phyloP scores from a whole-genome alignment of 2,329 filamentous ascomycete genomes.

The Penicillium palitans region DNA sequence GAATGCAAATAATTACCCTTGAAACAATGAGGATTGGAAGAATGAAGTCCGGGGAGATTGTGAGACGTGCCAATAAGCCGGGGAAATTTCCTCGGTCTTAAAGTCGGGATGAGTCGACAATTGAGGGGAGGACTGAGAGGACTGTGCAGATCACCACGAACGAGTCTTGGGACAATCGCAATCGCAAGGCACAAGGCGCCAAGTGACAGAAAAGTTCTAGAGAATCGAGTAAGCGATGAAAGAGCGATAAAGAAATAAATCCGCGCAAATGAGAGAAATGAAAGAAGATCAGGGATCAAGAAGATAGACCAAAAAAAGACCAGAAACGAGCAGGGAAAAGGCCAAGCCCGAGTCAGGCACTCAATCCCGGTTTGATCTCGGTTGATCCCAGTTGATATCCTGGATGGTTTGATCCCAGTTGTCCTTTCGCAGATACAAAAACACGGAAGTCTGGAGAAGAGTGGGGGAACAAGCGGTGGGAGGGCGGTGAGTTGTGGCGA shows the following conservation, averaged over 20 bases:
- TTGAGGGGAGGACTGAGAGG: slow-evolving; percentile 18
- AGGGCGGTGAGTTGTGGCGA: slow-evolving; percentile 17
- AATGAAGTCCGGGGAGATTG: slow-evolving; percentile 4
- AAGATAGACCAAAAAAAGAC: not conserved
- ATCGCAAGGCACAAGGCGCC: not conserved
- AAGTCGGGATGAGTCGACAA: slow-evolving; percentile 20
- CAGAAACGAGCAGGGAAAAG: slow-evolving; percentile 5
- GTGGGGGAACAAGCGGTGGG: slow-evolving; percentile 23
- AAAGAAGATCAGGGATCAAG: not conserved
- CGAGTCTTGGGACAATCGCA: slow-evolving; percentile 7
- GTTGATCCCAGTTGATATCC: not conserved
- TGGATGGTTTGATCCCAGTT: not conserved
- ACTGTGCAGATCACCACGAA: slow-evolving; percentile 16
- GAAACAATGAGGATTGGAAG: not conserved
- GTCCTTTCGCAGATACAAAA: not conserved
- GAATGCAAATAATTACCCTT: slow-evolving; percentile 17
- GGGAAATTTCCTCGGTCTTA: slow-evolving; percentile 4
- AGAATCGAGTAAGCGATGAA: slow-evolving; percentile 13
- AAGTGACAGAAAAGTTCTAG: slow-evolving; percentile 1
- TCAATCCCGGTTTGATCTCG: slow-evolving; percentile 1
- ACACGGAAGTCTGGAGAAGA: slow-evolving; percentile 4
- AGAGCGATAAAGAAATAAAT: not conserved
- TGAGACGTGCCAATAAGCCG: slow-evolving; percentile 1
- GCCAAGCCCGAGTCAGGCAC: slow-evolving; percentile 14
- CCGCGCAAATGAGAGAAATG: slow-evolving; percentile 2